Base-by-base conservation (phyloP, 163 green algal genomes). In the Coccomyxa subellipsoidea region DNA sequence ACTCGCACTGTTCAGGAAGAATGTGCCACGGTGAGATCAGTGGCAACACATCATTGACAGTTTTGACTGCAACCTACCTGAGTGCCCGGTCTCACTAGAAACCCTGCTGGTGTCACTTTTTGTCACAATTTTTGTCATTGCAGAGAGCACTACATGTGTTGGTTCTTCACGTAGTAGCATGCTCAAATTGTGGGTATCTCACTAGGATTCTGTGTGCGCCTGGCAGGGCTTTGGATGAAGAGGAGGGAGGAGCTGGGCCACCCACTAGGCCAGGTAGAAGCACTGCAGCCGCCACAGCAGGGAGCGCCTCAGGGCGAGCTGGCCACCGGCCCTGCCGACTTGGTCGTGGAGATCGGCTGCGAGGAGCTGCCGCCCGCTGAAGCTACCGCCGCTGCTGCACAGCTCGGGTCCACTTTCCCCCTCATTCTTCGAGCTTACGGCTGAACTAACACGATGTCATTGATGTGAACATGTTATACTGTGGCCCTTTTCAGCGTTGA, bases 351-450 rank as follows among this genome's bases (percentile, higher is more conserved):
- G 91, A 85, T 99, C 10, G 97, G 97, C 34, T 95, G 88, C 38
- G 97, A 99, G 91, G 97, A 99, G 92, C 90, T 99, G 70, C 97
- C 97, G 0, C 94, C 97, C 5, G 90, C 96, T 53, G 97, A 99
- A 47, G 90, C 98, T 36, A 82, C 85, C 27, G 82, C 86, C 0
- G 94, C 90, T 8, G 69, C 95, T 37, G 79, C 88, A 37, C 96
- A 99, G 89, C 92, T 99, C n/a, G 88, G 86, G 90, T 92, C 73
- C 47, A 47, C 31, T 31, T 37, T 32, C 47, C 47, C 23, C 47
- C 47, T n/a, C n/a, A n/a, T n/a, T n/a, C 47, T 59, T 1, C 4
- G 47, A 12, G 47, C 5, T 59, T 18, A 12, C 47, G 23, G 23
- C 47, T 59, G 47, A 27, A 18, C 23, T 2, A 59, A 59, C 15